Base-by-base conservation (phyloP, 345 rosid species). In the Capsella bursapastoris region DNA sequence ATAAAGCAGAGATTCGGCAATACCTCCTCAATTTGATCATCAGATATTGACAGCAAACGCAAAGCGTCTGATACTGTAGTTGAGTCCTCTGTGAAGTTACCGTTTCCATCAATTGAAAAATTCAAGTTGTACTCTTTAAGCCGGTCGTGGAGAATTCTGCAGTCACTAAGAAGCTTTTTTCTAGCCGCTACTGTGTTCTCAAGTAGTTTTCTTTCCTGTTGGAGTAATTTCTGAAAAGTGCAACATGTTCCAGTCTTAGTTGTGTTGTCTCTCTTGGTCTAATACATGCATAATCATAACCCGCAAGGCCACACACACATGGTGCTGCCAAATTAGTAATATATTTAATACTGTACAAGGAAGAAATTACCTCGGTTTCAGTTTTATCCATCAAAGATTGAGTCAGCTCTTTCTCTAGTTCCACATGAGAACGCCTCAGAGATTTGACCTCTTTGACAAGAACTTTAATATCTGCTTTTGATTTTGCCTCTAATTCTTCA, bases 391-490 rank as follows among this genome's bases (percentile, higher is more conserved):
- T 80, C 79, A 81, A 49, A 47, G 91, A 82, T 65, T 57, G 83
- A 75, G 70, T 73, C 73, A 88, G 87, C 82, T 96, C 79, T 71
- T 87, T 86, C 84, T 87, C 87, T 78, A 92, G 76, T 80, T 81
- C 79, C 72, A 73, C 81, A 55, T 87, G 93, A 70, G 96, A 83
- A 74, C 68, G 85, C 84, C 97, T 85, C 45, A 96, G 88, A 64
- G 89, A 83, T 82, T 96, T 96, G 57, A 96, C 96, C 81, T 96
- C 99, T 81, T 89, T 96, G 60, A 93, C 93, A 64, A 96, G 95
- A 86, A 90, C 82, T 83, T 89, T 96, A 62, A 92, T 79, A 73
- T 96, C 99, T 61, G 98, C 98, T 80, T 88, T 96, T 10, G 97
- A 96, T 81, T 91, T 89, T 72, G 84, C 85, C 82, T 96, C 99